A percentile compares a stretch with the other conserved stretches of the same genome.
Conservation (phyloP, 169 alveolate species). For the Miamiensis avidus region DNA sequence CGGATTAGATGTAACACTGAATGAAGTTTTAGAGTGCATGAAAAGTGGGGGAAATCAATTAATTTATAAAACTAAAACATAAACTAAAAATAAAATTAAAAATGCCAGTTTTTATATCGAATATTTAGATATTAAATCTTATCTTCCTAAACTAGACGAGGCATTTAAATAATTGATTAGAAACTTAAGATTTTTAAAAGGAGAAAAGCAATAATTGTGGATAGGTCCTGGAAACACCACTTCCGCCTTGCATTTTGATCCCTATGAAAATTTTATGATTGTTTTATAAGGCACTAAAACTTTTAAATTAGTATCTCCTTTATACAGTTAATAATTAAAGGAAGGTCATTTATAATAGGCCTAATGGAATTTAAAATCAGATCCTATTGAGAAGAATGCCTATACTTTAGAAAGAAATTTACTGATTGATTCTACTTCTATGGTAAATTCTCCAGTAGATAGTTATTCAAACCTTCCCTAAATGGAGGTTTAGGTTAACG, state of each 20-base stretch:
- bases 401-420: background rate
- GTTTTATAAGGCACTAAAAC: background rate
- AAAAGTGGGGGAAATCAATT: background rate
- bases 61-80: too few relatives aligned
- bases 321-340: background rate
- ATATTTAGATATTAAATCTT: background rate
- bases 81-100: background rate
- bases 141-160: background rate
- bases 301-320: too few relatives aligned
- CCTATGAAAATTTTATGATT: background rate
- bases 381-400: background rate
- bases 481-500: background rate
- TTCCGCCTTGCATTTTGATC: background rate
- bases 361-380: background rate
- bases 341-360: background rate
- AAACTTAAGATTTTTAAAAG: background rate
- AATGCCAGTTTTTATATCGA: background rate
- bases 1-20: background rate
- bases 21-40: background rate
- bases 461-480: background rate
- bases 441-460: background rate
- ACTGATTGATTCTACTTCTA: background rate
- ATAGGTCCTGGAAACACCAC: background rate
- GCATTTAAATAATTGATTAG: background rate
- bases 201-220: background rate